phyloP scores from a whole-genome alignment of 2,329 filamentous ascomycete species.

The Zymoseptoria tritici region DNA sequence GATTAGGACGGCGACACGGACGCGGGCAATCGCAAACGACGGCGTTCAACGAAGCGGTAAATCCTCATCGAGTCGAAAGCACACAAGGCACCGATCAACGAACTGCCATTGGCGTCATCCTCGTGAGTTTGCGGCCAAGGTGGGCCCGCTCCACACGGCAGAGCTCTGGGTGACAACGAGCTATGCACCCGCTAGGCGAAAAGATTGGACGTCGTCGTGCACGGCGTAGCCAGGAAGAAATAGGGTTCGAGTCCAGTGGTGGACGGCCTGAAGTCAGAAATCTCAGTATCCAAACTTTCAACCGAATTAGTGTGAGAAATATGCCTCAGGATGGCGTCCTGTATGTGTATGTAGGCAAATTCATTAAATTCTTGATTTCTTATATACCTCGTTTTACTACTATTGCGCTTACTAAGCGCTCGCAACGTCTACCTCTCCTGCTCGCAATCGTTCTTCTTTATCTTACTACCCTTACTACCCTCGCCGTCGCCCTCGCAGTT shows the following conservation, averaged over 20 bases:
- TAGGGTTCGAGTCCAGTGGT: neutral
- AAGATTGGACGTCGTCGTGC: neutral
- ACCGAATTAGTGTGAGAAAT: too few species aligned
- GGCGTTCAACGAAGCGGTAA: neutral
- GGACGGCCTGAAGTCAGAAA: neutral
- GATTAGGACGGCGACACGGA: neutral
- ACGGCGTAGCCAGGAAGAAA: neutral
- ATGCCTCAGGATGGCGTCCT: too few species aligned
- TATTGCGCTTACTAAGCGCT: too few species aligned
- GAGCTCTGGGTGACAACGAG: neutral
- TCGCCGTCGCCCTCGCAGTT: too few species aligned
- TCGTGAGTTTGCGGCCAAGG: neutral
- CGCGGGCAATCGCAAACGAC: neutral
- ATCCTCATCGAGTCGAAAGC: neutral
- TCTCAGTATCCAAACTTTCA: too few species aligned
- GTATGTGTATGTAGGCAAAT: too few species aligned
- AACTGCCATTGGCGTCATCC: neutral
- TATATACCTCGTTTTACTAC: too few species aligned
- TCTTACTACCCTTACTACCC: too few species aligned
- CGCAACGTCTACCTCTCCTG: too few species aligned
- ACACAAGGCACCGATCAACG: neutral
- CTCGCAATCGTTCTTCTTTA: too few species aligned
- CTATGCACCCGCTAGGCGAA: neutral
- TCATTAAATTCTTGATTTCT: too few species aligned
- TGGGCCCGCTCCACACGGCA: slow-evolving; percentile 5